Evolutionary conservation across 1,284 basidiomycete genomes (phyloP).

Genomic region (Chalciporus piperatoides): DNA sequence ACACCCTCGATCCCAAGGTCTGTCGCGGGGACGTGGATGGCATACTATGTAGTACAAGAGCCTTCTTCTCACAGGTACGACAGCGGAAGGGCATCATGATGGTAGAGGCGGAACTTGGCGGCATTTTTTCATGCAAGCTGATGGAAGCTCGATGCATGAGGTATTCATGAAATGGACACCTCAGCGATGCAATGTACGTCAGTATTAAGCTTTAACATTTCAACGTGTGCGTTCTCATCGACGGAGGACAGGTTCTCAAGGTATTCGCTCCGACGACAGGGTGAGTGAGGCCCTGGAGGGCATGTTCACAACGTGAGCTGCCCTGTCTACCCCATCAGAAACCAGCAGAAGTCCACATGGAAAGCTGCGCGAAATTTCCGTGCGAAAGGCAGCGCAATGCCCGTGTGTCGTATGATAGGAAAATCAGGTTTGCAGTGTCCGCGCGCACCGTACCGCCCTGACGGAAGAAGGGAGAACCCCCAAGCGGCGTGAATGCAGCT

Average conservation of each 20-base stretch:
- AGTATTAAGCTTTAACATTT: constrained; percentile 24
- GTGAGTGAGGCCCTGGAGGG: neutral
- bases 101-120: neutral
- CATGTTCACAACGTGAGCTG: neutral
- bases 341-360: neutral
- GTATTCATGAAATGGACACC: constrained; percentile 1
- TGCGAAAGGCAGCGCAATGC: constrained; percentile 1
- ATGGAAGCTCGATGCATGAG: neutral
- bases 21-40: constrained; percentile 1
- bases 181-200: constrained; percentile 1
- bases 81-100: neutral
- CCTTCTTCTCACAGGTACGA: neutral
- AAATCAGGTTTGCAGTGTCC: constrained; percentile 3
- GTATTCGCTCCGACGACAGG: neutral
- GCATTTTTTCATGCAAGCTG: constrained; percentile 1
- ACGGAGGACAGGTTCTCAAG: constrained; percentile 6
- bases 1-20: constrained; percentile 3
- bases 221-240: constrained; percentile 18
- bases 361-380: neutral
- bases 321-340: neutral
- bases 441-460: constrained; percentile 9
- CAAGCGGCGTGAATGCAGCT: constrained; percentile 12
- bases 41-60: too few species aligned
- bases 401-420: constrained; percentile 1
- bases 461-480: constrained; percentile 18